These are phyloP conservation scores for Acanthamoeba lenticulata DNA, from an alignment of 208 protist genomes.

Conservation along the genomic window DNA sequence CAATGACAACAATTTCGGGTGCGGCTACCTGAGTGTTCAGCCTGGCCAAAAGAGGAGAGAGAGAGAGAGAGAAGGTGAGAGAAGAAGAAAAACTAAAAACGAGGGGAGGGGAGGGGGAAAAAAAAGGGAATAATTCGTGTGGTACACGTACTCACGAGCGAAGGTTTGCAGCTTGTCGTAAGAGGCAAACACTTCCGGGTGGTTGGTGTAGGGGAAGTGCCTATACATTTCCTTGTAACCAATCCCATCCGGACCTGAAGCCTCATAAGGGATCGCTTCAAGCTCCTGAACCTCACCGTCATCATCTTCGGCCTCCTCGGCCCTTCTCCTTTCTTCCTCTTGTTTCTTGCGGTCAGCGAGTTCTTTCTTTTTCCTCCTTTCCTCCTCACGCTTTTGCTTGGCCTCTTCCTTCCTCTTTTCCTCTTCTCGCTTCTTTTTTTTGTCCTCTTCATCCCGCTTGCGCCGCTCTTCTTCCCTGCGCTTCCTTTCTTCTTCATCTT, in stretches of 20 bases:
- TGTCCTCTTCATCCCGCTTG: conserved; percentile 60
- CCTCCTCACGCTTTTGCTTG: conserved; percentile 64
- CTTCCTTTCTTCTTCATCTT: conserved; percentile 58
- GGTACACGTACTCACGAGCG: conserved; percentile 76
- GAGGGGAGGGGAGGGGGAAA: not conserved
- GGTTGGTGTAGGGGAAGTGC: conserved; percentile 57
- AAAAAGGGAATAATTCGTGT: not conserved
- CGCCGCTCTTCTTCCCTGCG: conserved; percentile 17
- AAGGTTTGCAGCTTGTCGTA: conserved; percentile 80
- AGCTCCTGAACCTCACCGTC: conserved; percentile 67
- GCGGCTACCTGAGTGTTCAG: conserved; percentile 72
- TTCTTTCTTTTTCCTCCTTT: conserved; percentile 67
- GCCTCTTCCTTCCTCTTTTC: conserved; percentile 67
- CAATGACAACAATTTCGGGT: conserved; percentile 80
- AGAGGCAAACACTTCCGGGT: conserved; percentile 72
- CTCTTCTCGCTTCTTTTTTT: conserved; percentile 48
- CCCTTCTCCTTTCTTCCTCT: conserved; percentile 44
- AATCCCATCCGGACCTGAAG: not conserved
- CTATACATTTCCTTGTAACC: conserved; percentile 68
- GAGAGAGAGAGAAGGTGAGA: not conserved
- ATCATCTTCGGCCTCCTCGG: conserved; percentile 66
- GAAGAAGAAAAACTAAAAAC: not conserved
- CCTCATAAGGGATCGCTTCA: conserved; percentile 36
- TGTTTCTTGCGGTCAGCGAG: conserved; percentile 64
- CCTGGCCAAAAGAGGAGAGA: not conserved